Percentiles rank a stretch among this genome's conserved stretches.
phyloP scores from a whole-genome alignment of 352 stramenopile species.

The Blastocystis sp. region DNA sequence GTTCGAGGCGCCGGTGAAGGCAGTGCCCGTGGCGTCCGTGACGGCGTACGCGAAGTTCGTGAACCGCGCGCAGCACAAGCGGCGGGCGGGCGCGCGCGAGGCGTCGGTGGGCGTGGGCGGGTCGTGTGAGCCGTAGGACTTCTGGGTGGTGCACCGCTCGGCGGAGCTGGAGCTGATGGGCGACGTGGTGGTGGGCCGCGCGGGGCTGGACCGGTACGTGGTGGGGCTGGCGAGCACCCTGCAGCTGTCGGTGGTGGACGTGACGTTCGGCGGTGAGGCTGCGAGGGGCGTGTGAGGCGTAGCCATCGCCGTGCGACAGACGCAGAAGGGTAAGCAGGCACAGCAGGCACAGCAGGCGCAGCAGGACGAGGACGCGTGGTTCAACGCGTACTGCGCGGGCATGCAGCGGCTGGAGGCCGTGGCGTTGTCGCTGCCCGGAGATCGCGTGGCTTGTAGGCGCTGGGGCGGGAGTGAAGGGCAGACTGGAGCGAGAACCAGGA shows the following conservation, averaged over 20 bases:
- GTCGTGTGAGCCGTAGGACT: neutral
- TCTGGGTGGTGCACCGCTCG: neutral
- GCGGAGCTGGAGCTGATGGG: neutral
- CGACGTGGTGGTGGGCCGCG: neutral
- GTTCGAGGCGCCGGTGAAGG: neutral
- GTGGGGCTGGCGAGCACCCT: neutral
- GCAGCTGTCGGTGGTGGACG: slow-evolving; percentile 6
- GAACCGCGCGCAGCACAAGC: neutral
- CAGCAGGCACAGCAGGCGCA: neutral
- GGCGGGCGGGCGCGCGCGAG: neutral
- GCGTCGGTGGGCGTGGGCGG: neutral
- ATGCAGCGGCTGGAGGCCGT: neutral
- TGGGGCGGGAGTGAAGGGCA: neutral
- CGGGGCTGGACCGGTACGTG: neutral
- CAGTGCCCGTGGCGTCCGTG: neutral
- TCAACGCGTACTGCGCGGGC: neutral
- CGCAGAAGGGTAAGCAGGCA: neutral
- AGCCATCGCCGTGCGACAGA: neutral
- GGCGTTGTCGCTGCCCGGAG: neutral
- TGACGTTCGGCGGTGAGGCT: neutral
- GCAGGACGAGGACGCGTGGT: neutral
- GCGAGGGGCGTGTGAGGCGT: neutral
- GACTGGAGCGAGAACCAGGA: neutral
- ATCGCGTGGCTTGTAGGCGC: neutral
- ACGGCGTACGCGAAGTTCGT: neutral